Percentiles rank a stretch among this genome's conserved stretches.
Evolutionary conservation across 1,284 basidiomycete genomes (phyloP).

Genomic region (Naganishia cerealis): DNA sequence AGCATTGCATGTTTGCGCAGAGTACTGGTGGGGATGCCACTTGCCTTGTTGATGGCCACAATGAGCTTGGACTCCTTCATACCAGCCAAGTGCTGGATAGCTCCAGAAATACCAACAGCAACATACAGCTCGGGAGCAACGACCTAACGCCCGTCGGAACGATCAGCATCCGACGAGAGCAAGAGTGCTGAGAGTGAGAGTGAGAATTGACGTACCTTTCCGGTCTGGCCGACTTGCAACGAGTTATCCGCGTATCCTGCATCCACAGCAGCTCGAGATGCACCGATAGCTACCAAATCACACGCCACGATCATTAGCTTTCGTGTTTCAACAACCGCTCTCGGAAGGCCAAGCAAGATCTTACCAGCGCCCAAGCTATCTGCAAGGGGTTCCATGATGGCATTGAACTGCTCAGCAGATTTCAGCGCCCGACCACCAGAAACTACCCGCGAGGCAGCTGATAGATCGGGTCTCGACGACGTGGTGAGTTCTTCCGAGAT

Average conservation of each 20-base stretch:
- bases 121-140: conserved; percentile 94
- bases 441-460: conserved; percentile 81
- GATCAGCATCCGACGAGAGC: background rate
- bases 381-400: conserved; percentile 86
- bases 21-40: conserved; percentile 19
- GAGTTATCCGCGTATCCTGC: conserved; percentile 98
- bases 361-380: conserved; percentile 78
- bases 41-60: conserved; percentile 94
- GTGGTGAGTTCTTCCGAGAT: conserved; percentile 81
- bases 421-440: conserved; percentile 96
- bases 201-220: conserved; percentile 63
- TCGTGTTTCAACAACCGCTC: background rate
- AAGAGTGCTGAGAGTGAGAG: background rate
- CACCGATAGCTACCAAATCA: conserved; percentile 71
- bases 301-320: background rate
- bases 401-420: conserved; percentile 86
- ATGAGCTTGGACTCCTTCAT: conserved; percentile 99
- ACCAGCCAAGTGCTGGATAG: conserved; percentile 97
- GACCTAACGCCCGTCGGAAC: conserved; percentile 52
- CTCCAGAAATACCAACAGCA: conserved; percentile 94
- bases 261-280: conserved; percentile 95
- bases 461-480: conserved; percentile 90
- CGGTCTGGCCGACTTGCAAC: conserved; percentile 97
- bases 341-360: conserved; percentile 27
- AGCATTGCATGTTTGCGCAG: background rate